Evolutionary conservation across 2,329 filamentous ascomycete species (phyloP).

Genomic region (Aspergillus persii): DNA sequence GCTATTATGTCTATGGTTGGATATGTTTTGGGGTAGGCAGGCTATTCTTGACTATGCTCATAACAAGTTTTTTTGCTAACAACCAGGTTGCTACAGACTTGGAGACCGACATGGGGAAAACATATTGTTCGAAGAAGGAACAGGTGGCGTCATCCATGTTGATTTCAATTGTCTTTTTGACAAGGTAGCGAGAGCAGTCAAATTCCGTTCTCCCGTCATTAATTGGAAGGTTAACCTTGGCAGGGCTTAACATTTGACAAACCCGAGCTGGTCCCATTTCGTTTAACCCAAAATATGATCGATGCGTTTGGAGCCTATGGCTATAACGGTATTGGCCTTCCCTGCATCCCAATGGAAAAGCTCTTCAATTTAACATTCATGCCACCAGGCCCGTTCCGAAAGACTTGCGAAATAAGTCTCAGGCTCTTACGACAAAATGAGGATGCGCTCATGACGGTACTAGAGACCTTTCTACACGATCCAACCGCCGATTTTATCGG

Average conservation of each 20-base stretch:
- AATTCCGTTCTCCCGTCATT: background rate
- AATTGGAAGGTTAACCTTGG: conserved; percentile 6
- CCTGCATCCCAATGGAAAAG: background rate
- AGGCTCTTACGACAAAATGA: conserved; percentile 82
- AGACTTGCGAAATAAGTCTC: conserved; percentile 85
- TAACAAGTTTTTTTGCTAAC: conserved; percentile 5
- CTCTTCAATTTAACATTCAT: background rate
- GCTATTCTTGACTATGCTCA: background rate
- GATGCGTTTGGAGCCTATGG: conserved; percentile 95
- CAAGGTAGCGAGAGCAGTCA: conserved; percentile 52
- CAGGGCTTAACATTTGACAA: conserved; percentile 85
- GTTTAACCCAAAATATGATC: conserved; percentile 97
- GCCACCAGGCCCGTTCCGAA: conserved; percentile 70
- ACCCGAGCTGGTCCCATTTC: conserved; percentile 92
- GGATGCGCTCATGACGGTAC: conserved; percentile 93
- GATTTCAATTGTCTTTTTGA: conserved; percentile 99
- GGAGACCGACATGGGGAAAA: conserved; percentile 98
- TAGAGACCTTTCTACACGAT: conserved; percentile 96
- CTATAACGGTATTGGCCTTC: conserved; percentile 62
- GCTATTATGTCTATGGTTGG: conserved; percentile 99
- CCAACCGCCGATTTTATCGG: conserved; percentile 90
- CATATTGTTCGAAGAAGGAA: conserved; percentile 88
- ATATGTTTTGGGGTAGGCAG: conserved; percentile 69
- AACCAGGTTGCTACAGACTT: conserved; percentile 48
- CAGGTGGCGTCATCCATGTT: conserved; percentile 92